Base-by-base conservation (phyloP, 2,329 filamentous ascomycete genomes). In the Colletotrichum sp. region DNA sequence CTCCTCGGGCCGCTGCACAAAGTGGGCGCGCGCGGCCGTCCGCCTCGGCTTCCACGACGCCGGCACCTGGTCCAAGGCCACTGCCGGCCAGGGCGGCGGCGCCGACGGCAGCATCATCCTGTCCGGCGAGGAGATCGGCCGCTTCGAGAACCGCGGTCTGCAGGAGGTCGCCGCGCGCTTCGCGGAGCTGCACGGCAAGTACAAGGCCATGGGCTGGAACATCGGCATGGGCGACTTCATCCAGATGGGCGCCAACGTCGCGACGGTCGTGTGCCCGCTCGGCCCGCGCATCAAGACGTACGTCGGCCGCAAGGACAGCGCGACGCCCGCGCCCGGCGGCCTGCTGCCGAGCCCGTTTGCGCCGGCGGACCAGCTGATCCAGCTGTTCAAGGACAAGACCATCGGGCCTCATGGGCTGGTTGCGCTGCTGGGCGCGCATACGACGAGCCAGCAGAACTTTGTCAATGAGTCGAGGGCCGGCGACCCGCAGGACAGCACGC, bases 391-490 rank as follows among this genome's bases (percentile, higher is more conserved):
- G 30, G 85, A 87, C 78, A 91, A 92, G 83, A 91, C 89, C 7
- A 90, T 92, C 77, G 83, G 81, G 21, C 85, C 87, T 0, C 85
- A 86, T 60, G 88, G 89, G 16, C 85, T 90, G 4, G 88, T 89
- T 3, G 89, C 90, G 6, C 86, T 92, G 4, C 81, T 92, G 9
- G 90, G 90, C 63, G 90, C 90, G 0, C 90, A 92, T 79, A 88
- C 88, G 2, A 86, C 88, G 6, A 88, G 88, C 5, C 87, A 87
- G 78, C 89, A 91, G 80, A 84, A 85, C 76, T 85, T 86, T 49
- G 85, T 87, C 76, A 85, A 90, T 76, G 59, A 79, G 1, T 75
- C 79, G 6, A 83, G 87, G 49, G 83, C 84, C 2, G 86, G 85
- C 18, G 85, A 86, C 26, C 85, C 89, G 0, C 88, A 91, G 76